Conservation (phyloP, 257 asterid genomes). For the Euphrasia confusa region DNA sequence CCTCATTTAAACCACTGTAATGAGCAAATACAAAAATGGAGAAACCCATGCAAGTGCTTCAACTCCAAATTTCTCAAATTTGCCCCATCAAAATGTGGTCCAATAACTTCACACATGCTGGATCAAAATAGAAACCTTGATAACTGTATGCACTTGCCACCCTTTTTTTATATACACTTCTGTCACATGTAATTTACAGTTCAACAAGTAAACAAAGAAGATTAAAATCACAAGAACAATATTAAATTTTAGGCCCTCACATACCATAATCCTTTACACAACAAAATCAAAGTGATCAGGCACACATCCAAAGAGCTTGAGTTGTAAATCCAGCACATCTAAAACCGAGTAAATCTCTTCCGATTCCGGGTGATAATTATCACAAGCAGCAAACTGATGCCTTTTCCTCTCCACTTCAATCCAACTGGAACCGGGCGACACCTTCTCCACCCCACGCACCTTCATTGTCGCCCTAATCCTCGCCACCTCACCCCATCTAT, state of each 20-base stretch:
- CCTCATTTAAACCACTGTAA: constrained; percentile 4
- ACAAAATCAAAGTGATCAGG: constrained; percentile 24
- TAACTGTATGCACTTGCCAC: background rate
- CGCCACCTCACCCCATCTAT: constrained; percentile 61
- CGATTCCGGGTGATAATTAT: constrained; percentile 41
- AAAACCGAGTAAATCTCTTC: constrained; percentile 38
- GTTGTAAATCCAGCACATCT: constrained; percentile 49
- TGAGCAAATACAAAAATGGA: background rate
- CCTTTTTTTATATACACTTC: background rate
- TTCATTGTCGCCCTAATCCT: constrained; percentile 51
- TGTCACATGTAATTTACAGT: background rate
- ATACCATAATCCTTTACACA: constrained; percentile 13
- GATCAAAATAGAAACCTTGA: background rate
- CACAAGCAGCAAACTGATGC: constrained; percentile 70
- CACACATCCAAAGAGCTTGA: constrained; percentile 35
- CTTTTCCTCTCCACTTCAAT: constrained; percentile 50
- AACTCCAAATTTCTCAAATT: background rate
- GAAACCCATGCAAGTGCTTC: constrained; percentile 8
- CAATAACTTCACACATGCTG: constrained; percentile 1
- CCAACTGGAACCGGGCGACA: constrained; percentile 68
- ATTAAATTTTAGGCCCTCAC: constrained; percentile 8
- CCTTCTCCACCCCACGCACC: constrained; percentile 57
- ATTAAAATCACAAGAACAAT: background rate
- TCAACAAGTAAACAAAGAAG: background rate
- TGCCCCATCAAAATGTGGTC: background rate